Evolutionary conservation across 2,329 filamentous ascomycete species (phyloP).

Genomic region (Neofusicoccum sp.): DNA sequence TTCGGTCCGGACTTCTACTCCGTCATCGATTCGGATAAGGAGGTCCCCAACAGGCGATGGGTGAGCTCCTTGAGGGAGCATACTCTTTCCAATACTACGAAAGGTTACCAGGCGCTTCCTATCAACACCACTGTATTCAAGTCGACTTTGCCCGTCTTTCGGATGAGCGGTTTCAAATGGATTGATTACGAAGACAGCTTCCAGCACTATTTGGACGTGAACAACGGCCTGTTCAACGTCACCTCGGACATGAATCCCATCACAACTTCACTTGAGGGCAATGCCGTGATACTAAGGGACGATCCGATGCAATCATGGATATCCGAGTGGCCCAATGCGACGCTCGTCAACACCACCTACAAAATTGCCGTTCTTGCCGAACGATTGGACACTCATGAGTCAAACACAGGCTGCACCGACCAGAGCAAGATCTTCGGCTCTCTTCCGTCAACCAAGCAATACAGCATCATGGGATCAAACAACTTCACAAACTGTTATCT

Average conservation of each 20-base stretch:
- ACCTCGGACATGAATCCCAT: conserved; percentile 3
- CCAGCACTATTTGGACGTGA: neutral
- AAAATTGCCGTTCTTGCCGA: conserved; percentile 8
- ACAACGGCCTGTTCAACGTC: conserved; percentile 19
- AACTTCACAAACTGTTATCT: conserved; percentile 13
- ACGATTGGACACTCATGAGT: neutral
- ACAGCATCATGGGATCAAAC: neutral
- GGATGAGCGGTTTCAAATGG: conserved; percentile 8
- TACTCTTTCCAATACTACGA: neutral
- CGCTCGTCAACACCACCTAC: neutral
- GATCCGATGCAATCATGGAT: neutral
- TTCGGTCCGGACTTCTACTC: conserved; percentile 15
- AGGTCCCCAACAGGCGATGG: conserved; percentile 13
- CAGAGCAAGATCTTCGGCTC: neutral
- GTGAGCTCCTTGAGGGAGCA: conserved; percentile 6
- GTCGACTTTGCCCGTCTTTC: conserved; percentile 6
- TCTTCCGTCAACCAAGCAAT: neutral
- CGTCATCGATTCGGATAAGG: neutral
- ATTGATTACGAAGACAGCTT: conserved; percentile 11
- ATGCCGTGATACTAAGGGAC: neutral
- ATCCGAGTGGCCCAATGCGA: neutral
- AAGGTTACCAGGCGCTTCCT: conserved; percentile 11
- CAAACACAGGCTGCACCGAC: neutral
- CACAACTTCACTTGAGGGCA: neutral
- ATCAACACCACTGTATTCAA: neutral